Conservation (phyloP, 139 green algal species). For the Chlorella vulgaris region DNA sequence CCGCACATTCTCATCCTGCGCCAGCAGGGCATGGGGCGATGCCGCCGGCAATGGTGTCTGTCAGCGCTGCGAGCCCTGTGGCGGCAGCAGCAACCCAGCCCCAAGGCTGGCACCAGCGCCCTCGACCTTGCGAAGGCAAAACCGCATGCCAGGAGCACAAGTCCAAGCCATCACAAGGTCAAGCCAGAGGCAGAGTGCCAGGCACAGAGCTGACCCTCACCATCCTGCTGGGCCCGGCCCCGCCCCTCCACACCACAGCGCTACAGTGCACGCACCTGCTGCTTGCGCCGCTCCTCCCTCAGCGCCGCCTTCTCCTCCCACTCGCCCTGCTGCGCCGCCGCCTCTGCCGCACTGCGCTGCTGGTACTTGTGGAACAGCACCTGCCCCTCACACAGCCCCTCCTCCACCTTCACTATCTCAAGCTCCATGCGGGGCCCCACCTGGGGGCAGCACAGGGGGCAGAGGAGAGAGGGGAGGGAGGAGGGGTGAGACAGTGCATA, state of each 20-base stretch:
- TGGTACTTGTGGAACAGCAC: conserved; percentile 92
- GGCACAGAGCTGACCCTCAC: no score
- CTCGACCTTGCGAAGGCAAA: no score
- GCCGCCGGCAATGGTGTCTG: no score
- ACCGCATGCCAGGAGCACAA: no score
- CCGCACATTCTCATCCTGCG: conserved; percentile 70
- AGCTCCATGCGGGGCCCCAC: conserved; percentile 89
- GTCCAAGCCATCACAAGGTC: no score
- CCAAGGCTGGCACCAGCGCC: no score
- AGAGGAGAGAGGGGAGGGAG: neutral
- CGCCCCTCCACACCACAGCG: no score
- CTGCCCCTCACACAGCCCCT: conserved; percentile 86
- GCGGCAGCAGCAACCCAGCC: no score
- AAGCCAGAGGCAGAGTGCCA: no score
- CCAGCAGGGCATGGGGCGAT: neutral
- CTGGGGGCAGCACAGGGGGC: conserved; percentile 27
- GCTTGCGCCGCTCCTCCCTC: conserved; percentile 60
- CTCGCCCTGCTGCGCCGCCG: conserved; percentile 51
- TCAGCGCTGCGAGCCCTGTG: no score
- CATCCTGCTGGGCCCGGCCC: no score
- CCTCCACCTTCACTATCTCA: conserved; percentile 94
- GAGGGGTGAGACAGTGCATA: neutral
- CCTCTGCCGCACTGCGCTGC: conserved; percentile 61
- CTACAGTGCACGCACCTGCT: conserved; percentile 68
- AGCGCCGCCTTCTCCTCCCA: conserved; percentile 53